Base-by-base conservation (phyloP, 768 basidiomycete genomes). In the Lanmaoa rubissima region DNA sequence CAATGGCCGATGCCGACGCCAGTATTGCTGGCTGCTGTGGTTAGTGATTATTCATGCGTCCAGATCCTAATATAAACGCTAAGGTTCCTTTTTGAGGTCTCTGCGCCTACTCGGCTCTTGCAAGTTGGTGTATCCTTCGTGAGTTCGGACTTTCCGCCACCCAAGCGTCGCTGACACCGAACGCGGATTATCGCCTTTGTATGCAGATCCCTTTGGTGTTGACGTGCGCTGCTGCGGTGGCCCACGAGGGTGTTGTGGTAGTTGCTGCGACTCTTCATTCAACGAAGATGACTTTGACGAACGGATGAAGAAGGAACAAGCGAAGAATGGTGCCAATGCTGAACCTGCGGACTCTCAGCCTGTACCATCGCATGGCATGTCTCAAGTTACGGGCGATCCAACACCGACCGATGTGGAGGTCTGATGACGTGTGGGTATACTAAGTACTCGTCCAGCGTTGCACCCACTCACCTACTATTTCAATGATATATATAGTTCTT, bases 201-300 rank as follows among this genome's bases (percentile, higher is more conserved):
- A 13, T 41, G 38, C 19, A 71, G 70, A 59, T 16, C 54, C 68
- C 4, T 64, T 62, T 39, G 71, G 70, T 34, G 57, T 60, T 17
- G 55, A 62, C 28, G 45, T 34, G 26, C 42, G 39, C 21, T 70
- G 67, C 42, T 73, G 69, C 28, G 55, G 69, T 52, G 69, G 69
- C 13, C 55, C 59, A 17, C 58, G 54, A 51, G 69, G 69, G 14
- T 72, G 65, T 35, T 71, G 69, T 43, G 61, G 65, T 13, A 60
- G 62, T 43, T 69, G 72, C 36, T 71, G 53, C 14, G 61, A 64
- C 24, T 59, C 63, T n/a, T 63, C 66, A 41, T 73, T 73, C 50
- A 42, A 72, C 52, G 42, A 62, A 16, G 70, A 73, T 32, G 57
- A 64, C 53, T 63, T 72, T 47, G 70, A 72, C 32, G 70, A 72